Base-by-base conservation (phyloP, 2,329 filamentous ascomycete genomes). In the Bimuria novae-zelandiae region DNA sequence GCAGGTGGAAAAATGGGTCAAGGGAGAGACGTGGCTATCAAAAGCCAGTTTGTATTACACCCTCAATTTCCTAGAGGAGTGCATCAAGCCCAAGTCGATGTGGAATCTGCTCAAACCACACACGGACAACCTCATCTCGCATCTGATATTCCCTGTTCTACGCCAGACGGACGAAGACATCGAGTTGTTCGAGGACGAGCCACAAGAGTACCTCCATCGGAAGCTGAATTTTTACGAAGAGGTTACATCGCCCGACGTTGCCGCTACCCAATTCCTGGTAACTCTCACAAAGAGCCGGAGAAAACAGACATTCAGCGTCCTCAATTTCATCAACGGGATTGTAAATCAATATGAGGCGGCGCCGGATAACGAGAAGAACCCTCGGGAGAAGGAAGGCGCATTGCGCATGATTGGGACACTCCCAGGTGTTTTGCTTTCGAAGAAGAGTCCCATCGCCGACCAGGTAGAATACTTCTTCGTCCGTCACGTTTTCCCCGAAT, bases 391-490 rank as follows among this genome's bases (percentile, higher is more conserved):
- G 80, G 94, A 99, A 75, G 94, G 94, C 67, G 94, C 94, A 42
- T 76, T 99, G 69, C 85, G 94, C 57, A 97, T 99, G 91, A 97
- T 99, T 69, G 94, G 92, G 22, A 97, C 93, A 0, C 80, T 99
- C 41, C 90, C 94, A 0, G 90, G 91, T 27, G 93, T 99, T 47
- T 95, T 99, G 43, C 82, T 99, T 30, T 91, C 92, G 63, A 99
- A 97, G 82, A 97, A 97, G 83, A 97, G 92, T 69, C 94, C 94
- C 1, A 97, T 99, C 61, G 94, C 93, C 30, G 89, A 96, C 69
- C 92, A 97, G 75, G 92, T 97, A 52, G 94, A 99, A 75, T 97
- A 96, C 75, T 99, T 99, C 81, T 89, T 99, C 62, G 93, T 97
- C 48, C 89, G 93, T 68, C 96, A 97, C 69, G 94, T 99, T 52